phyloP scores from a whole-genome alignment of 192 early-diverging fungal species.

The Polychytrium aggregatum region DNA sequence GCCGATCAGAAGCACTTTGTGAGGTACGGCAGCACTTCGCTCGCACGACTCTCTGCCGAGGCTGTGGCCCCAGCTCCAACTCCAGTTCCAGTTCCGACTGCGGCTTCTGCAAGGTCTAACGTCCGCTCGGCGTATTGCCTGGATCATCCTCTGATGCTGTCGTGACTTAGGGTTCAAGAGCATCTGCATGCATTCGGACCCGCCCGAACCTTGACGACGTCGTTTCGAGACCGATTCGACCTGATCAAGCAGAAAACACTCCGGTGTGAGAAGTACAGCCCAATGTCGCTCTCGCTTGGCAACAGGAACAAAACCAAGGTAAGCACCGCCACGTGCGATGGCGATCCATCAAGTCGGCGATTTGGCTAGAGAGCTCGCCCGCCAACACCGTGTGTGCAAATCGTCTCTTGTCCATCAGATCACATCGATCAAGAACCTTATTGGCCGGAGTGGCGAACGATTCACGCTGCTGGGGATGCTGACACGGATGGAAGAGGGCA shows the following conservation, averaged over 20 bases:
- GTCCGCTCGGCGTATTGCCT: neutral
- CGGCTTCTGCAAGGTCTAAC: too few relatives aligned
- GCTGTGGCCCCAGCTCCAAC: neutral
- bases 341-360: neutral
- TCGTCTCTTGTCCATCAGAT: slow-evolving; percentile 23
- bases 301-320: slow-evolving; percentile 16
- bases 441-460: slow-evolving; percentile 49
- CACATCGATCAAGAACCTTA: slow-evolving; percentile 70
- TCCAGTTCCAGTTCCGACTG: too few relatives aligned
- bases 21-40: slow-evolving; percentile 10
- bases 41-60: neutral
- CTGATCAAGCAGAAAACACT: slow-evolving; percentile 66
- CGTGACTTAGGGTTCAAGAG: slow-evolving; percentile 3
- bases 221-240: slow-evolving; percentile 70
- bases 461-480: slow-evolving; percentile 85
- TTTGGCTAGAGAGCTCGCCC: neutral
- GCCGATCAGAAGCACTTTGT: slow-evolving; percentile 54
- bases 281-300: slow-evolving; percentile 60
- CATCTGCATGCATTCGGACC: slow-evolving; percentile 37
- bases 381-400: neutral
- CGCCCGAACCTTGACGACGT: slow-evolving; percentile 48
- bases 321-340: neutral
- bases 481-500: slow-evolving; percentile 66
- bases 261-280: slow-evolving; percentile 65
- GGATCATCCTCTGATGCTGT: neutral